Evolutionary conservation across 1,284 basidiomycete genomes (phyloP).

Genomic region (Pseudozyma sp.): DNA sequence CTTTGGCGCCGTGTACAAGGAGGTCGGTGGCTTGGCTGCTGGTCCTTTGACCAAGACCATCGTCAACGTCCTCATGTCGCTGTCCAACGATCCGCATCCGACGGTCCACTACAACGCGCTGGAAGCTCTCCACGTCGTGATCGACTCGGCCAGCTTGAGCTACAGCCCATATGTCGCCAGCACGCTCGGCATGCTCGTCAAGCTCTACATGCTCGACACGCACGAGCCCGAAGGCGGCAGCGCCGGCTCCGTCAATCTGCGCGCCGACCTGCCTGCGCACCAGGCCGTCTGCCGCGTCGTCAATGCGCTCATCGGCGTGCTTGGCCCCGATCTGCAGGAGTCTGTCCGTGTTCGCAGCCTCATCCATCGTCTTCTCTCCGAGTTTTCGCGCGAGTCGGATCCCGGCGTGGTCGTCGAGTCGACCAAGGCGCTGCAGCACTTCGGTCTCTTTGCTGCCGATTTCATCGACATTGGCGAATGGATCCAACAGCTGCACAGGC

Average conservation of each 20-base stretch:
- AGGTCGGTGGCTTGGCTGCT: slow-evolving; percentile 92
- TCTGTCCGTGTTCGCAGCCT: slow-evolving; percentile 80
- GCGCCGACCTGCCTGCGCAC: slow-evolving; percentile 90
- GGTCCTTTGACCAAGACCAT: slow-evolving; percentile 95
- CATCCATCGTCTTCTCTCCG: slow-evolving; percentile 84
- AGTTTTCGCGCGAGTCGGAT: slow-evolving; percentile 84
- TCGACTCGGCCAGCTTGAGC: slow-evolving; percentile 89
- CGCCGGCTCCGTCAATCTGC: slow-evolving; percentile 79
- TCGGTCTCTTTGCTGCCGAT: slow-evolving; percentile 92
- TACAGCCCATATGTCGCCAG: slow-evolving; percentile 89
- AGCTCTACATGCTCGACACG: slow-evolving; percentile 87
- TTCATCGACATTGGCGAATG: slow-evolving; percentile 70
- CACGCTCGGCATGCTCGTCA: slow-evolving; percentile 90
- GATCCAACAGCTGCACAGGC: slow-evolving; percentile 47
- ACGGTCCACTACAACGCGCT: slow-evolving; percentile 94
- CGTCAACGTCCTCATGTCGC: slow-evolving; percentile 93
- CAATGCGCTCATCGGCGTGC: slow-evolving; percentile 89
- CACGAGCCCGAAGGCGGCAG: slow-evolving; percentile 95
- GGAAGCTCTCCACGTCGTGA: slow-evolving; percentile 84
- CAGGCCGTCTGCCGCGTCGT: slow-evolving; percentile 91
- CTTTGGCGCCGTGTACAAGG: slow-evolving; percentile 91
- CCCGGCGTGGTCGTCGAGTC: slow-evolving; percentile 91
- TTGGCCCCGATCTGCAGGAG: slow-evolving; percentile 95
- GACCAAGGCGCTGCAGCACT: slow-evolving; percentile 94
- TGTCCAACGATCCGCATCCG: slow-evolving; percentile 95